Evolutionary conservation across 2,329 filamentous ascomycete species (phyloP), one percentile per base, ranked within the genome.

Genomic region (Fusarium pininemorale): DNA sequence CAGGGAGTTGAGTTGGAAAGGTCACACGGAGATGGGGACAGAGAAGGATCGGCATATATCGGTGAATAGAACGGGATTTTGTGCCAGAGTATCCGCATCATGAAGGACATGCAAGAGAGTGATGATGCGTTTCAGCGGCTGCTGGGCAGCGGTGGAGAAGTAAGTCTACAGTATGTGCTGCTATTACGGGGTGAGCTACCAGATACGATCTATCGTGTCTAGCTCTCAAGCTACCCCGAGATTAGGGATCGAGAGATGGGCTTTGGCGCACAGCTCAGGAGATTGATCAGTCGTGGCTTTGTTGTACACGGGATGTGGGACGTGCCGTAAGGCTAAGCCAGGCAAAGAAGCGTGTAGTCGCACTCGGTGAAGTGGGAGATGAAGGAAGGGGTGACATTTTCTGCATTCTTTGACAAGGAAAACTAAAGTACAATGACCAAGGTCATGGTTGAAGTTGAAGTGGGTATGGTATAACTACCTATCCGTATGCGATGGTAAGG

Each of bases 181-280:
- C 47, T 51, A 24, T 44, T 48, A 28, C 28, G 20, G 37, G 41
- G 32, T 41, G 24, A 32, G 38, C 20, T n/a, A 42, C 26, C n/a
- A 16, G 41, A 15, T 16, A n/a, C 11, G 51, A 42, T 42, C 48
- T 35, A 42, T 54, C 56, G 28, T 47, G 45, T 39, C 53, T 41
- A 58, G 56, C 55, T 71, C 30, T 50, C 13, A 44, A 55, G 39
- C 45, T 51, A 45, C 45, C 41, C 41, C 41, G 38, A 45, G 48
- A 53, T 42, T 69, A 55, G 45, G 55, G 45, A 53, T 45, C n/a
- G 65, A 74, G 58, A 68, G 50, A 68, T 63, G 58, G 32, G 37
- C 54, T 57, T 55, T 67, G 66, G 64, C 50, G 61, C 66, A 63
- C 56, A 37, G 45, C 47, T 54, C 28, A 58, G 57, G 45, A 63